These are phyloP conservation scores for Pilatotrama ljubarskyi DNA, from an alignment of 768 basidiomycete species.

Conservation along the genomic window DNA sequence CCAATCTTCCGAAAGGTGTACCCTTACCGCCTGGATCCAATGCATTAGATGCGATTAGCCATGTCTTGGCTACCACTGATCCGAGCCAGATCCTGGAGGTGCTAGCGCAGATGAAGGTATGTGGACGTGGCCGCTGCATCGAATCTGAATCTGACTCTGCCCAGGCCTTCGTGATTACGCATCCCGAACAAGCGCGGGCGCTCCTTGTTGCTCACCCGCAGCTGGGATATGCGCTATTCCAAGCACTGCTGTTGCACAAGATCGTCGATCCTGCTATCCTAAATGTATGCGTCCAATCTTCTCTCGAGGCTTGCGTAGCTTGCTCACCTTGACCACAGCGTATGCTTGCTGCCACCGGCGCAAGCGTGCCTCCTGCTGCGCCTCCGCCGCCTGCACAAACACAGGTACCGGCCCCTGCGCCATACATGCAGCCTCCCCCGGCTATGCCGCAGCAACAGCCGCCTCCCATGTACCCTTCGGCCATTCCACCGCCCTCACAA, in stretches of 20 bases:
- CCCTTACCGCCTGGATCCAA: conserved; percentile 69
- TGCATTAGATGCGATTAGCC: conserved; percentile 80
- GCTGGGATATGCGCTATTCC: conserved; percentile 94
- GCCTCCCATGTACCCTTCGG: conserved; percentile 23
- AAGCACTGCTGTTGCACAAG: conserved; percentile 89
- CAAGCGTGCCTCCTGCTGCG: conserved; percentile 17
- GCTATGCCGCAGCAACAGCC: conserved; percentile 33
- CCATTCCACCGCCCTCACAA: conserved; percentile 17
- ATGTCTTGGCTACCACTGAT: conserved; percentile 80
- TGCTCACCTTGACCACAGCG: conserved; percentile 31
- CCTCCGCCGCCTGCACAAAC: conserved; percentile 16
- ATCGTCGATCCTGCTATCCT: conserved; percentile 88
- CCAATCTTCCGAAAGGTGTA: conserved; percentile 72
- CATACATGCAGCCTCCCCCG: conserved; percentile 6
- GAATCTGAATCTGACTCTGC: background rate
- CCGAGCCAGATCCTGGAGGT: conserved; percentile 89
- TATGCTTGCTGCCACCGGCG: conserved; percentile 49
- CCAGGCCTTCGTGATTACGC: conserved; percentile 91
- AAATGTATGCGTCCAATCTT: conserved; percentile 46
- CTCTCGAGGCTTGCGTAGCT: background rate
- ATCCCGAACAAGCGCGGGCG: conserved; percentile 84
- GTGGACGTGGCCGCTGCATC: conserved; percentile 26
- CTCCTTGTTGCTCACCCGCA: conserved; percentile 87
- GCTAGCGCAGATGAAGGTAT: conserved; percentile 96
- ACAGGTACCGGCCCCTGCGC: conserved; percentile 23